phyloP scores from a whole-genome alignment of 176 grass and related monocot genomes.

The Elymus sibiricus region DNA sequence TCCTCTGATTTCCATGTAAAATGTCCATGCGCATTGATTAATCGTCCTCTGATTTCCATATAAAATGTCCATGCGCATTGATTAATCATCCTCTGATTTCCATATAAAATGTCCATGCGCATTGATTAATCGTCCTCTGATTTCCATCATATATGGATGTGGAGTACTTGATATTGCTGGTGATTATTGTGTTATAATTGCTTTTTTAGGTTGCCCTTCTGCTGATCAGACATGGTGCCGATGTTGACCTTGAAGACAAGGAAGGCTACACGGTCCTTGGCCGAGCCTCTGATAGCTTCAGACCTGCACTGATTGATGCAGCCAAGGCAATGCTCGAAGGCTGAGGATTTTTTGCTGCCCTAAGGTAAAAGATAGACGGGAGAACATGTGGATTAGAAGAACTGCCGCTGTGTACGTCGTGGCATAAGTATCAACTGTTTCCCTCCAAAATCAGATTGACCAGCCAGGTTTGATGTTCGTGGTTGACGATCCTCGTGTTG shows the following conservation, averaged over 20 bases:
- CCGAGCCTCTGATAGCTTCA: constrained; percentile 59
- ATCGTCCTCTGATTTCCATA: not conserved
- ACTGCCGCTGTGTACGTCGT: not conserved
- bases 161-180: not conserved
- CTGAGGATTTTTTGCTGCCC: constrained; percentile 15
- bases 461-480: not conserved
- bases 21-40: not conserved
- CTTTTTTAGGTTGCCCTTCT: constrained; percentile 67
- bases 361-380: not conserved
- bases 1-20: not conserved
- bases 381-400: not conserved
- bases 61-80: too few relatives aligned
- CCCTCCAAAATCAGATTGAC: constrained; percentile 6
- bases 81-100: not conserved
- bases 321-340: constrained; percentile 91
- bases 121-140: not conserved
- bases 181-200: not conserved
- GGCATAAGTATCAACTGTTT: not conserved
- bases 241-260: constrained; percentile 81
- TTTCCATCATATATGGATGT: not conserved
- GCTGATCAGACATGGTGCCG: constrained; percentile 78
- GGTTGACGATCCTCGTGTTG: not conserved
- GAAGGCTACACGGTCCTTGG: constrained; percentile 91
- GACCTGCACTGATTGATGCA: constrained; percentile 68
- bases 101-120: not conserved